Evolutionary conservation across 2,329 filamentous ascomycete genomes (phyloP).

Genomic region (Venturia effusa): DNA sequence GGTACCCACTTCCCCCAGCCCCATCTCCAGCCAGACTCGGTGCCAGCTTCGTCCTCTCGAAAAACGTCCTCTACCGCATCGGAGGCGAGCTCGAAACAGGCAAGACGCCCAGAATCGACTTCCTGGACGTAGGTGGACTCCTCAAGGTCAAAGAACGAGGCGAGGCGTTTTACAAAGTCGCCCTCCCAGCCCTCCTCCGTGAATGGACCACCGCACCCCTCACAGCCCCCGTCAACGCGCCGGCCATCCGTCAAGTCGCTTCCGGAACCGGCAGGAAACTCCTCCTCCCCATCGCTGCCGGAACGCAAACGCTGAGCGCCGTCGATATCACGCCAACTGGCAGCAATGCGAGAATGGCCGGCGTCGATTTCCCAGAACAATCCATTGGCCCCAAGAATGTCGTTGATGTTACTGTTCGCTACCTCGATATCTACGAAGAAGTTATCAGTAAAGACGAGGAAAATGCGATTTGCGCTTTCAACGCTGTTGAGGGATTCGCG

Average conservation of each 20-base stretch:
- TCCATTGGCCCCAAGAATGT: slow-evolving; percentile 14
- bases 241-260: background rate
- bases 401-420: slow-evolving; percentile 28
- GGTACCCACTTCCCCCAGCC: slow-evolving; percentile 39
- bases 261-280: slow-evolving; percentile 1
- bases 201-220: slow-evolving; percentile 17
- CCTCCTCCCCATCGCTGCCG: background rate
- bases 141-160: slow-evolving; percentile 25
- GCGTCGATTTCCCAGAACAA: background rate
- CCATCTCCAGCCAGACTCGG: slow-evolving; percentile 26
- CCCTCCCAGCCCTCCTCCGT: slow-evolving; percentile 21
- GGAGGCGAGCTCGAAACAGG: slow-evolving; percentile 22
- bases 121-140: slow-evolving; percentile 24
- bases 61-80: slow-evolving; percentile 36
- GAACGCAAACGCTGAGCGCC: background rate
- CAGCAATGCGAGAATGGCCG: background rate
- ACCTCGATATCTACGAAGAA: slow-evolving; percentile 11
- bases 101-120: slow-evolving; percentile 18
- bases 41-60: slow-evolving; percentile 34
- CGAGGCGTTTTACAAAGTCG: slow-evolving; percentile 14
- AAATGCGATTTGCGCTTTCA: slow-evolving; percentile 26
- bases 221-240: background rate
- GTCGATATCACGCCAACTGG: slow-evolving; percentile 1
- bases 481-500: slow-evolving; percentile 18
- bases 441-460: slow-evolving; percentile 23